Evolutionary conservation across 2,329 filamentous ascomycete species (phyloP).

Genomic region (Blastomyces emzantsi): DNA sequence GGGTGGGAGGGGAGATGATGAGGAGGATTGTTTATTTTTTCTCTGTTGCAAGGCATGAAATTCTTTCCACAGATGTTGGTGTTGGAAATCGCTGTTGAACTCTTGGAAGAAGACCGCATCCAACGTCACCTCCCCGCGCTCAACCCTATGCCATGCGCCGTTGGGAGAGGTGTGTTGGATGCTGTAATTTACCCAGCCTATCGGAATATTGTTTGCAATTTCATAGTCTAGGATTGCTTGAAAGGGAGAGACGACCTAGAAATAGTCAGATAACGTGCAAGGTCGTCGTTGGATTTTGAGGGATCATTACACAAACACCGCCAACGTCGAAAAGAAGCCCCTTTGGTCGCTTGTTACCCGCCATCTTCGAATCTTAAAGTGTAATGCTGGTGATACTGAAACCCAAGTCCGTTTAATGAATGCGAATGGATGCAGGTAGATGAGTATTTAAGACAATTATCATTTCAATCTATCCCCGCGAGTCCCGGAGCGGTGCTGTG

Average conservation of each 20-base stretch:
- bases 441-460: neutral
- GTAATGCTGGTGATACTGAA: neutral
- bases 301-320: slow-evolving; percentile 76
- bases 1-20: neutral
- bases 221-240: slow-evolving; percentile 93
- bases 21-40: slow-evolving; percentile 18
- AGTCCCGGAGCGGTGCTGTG: neutral
- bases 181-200: slow-evolving; percentile 84
- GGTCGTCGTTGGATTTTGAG: neutral
- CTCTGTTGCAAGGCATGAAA: slow-evolving; percentile 39
- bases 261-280: neutral
- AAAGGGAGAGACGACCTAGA: slow-evolving; percentile 78
- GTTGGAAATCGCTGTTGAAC: slow-evolving; percentile 66
- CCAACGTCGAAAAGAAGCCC: slow-evolving; percentile 91
- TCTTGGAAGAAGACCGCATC: slow-evolving; percentile 64
- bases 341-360: slow-evolving; percentile 48
- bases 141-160: slow-evolving; percentile 81
- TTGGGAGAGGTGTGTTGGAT: slow-evolving; percentile 69
- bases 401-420: neutral
- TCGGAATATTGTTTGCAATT: slow-evolving; percentile 61
- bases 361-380: slow-evolving; percentile 24
- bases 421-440: neutral
- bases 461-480: neutral
- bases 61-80: slow-evolving; percentile 56
- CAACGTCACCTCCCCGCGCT: slow-evolving; percentile 71